phyloP scores from a whole-genome alignment of 352 stramenopile genomes.

The Blastocystis sp. region DNA sequence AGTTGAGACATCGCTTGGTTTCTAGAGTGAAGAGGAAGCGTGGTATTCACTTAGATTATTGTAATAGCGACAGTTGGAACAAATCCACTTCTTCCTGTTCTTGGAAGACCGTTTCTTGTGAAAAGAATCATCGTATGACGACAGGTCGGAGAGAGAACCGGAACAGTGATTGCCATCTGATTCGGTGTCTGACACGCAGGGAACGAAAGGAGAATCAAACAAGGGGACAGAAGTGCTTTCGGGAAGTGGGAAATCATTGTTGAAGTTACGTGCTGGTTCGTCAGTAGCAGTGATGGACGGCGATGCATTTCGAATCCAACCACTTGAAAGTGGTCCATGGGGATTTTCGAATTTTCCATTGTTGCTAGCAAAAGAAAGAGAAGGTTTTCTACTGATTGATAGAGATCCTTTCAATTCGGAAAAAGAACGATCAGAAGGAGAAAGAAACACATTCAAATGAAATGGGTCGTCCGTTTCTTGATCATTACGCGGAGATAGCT shows the following conservation, averaged over 20 bases:
- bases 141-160: neutral
- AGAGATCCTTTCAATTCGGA: neutral
- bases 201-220: constrained; percentile 4
- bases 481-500: neutral
- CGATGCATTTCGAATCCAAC: neutral
- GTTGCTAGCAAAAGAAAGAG: constrained; percentile 17
- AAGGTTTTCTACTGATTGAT: neutral
- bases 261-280: neutral
- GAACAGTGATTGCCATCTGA: neutral
- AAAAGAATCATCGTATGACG: neutral
- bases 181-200: neutral
- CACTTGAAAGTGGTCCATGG: neutral
- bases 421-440: neutral
- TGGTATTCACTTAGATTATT: neutral
- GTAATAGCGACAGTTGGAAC: constrained; percentile 35
- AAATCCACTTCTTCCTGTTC: constrained; percentile 33
- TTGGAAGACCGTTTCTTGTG: neutral
- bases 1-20: constrained; percentile 22
- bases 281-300: neutral
- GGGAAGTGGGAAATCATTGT: neutral
- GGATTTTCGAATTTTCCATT: neutral
- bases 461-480: neutral
- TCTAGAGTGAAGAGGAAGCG: neutral
- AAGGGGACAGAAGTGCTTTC: neutral
- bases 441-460: neutral